Base-by-base conservation (phyloP, 495 filamentous ascomycete genomes). In the Astrothelium subdiscretum region DNA sequence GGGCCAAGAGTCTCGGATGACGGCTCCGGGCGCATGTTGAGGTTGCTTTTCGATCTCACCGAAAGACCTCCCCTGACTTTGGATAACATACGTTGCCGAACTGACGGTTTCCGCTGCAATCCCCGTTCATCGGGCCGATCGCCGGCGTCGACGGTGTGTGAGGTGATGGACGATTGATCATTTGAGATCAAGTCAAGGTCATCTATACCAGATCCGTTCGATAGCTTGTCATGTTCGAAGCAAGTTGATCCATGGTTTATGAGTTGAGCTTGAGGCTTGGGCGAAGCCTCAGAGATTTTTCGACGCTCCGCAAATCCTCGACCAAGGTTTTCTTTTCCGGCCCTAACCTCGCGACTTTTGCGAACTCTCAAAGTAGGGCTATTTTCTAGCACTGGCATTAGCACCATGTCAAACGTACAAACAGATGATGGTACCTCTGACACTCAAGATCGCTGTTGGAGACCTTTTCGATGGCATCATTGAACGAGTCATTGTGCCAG, bases 41-140 rank as follows among this genome's bases (percentile, higher is more conserved):
- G 58, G 15, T 62, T 61, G 20, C 27, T 43, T 58, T 62, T 66
- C 13, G 65, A 61, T 31, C 61, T 63, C 26, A 48, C 65, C 15
- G 22, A 40, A 35, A 71, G 62, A 32, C 69, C 67, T 61, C 66
- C 63, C 59, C 64, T 64, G 10, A 71, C 63, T 59, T 57, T 69
- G 10, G 67, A 64, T 2, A 71, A 58, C 65, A 71, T 64, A 15
- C 69, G 60, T 8, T 63, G 67, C 38, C 65, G 67, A 27, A 69
- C 65, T 2, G 67, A 68, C 27, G 63, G 64, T 20, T 67, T 66
- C 3, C 68, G 59, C 54, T 66, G 59, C 59, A 66, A 62, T 0
- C 54, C 59, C 22, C 22, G 48, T 15, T 29, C 20, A 27, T 54
- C 48, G 18, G 20, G 11, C 3, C 15, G 11, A 11, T 54, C 6